These are phyloP conservation scores for Calocybe gangraenosa DNA, from an alignment of 768 basidiomycete genomes.

Conservation along the genomic window DNA sequence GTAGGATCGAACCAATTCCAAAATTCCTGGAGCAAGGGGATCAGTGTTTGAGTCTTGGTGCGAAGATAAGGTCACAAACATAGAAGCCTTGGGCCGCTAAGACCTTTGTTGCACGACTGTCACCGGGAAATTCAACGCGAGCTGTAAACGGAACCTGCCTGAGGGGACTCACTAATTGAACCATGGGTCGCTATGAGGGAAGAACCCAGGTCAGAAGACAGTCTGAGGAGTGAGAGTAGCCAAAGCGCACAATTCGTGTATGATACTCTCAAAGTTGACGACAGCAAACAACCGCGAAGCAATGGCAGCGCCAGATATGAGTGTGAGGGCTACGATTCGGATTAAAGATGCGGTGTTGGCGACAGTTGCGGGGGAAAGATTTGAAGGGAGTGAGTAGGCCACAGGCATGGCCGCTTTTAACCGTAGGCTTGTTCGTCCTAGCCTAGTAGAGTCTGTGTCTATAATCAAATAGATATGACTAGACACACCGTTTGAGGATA, in stretches of 20 bases:
- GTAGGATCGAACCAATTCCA: constrained; percentile 99
- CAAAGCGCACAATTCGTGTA: constrained; percentile 91
- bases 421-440: constrained; percentile 13
- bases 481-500: constrained; percentile 51
- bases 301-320: constrained; percentile 93
- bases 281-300: constrained; percentile 97
- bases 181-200: constrained; percentile 81
- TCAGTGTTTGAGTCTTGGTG: background rate
- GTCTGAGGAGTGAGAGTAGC: background rate
- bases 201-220: constrained; percentile 9
- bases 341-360: constrained; percentile 88
- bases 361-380: constrained; percentile 68
- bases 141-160: constrained; percentile 12
- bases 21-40: constrained; percentile 68
- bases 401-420: constrained; percentile 53
- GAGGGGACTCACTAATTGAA: constrained; percentile 86
- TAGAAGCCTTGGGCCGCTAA: constrained; percentile 94
- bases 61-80: constrained; percentile 43
- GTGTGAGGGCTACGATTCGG: constrained; percentile 81
- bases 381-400: constrained; percentile 71
- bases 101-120: constrained; percentile 88
- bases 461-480: no score
- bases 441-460: constrained; percentile 9
- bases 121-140: constrained; percentile 13
- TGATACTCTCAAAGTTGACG: constrained; percentile 97